These are phyloP conservation scores for Millerozyma acaciae DNA, from an alignment of 805 yeast species.

Conservation along the genomic window DNA sequence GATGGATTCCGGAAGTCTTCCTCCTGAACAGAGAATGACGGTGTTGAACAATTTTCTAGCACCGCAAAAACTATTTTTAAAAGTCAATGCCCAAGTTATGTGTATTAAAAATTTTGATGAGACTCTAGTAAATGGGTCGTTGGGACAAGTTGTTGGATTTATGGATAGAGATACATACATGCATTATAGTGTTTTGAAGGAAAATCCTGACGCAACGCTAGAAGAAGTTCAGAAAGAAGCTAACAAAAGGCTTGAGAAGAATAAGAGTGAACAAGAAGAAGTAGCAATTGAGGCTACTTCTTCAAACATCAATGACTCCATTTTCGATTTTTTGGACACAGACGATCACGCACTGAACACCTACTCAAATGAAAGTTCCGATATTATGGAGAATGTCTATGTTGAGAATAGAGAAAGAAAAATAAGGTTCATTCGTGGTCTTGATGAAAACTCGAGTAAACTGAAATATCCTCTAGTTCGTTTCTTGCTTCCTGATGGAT, in stretches of 20 bases:
- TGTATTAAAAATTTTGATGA: constrained; percentile 73
- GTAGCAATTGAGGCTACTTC: constrained; percentile 15
- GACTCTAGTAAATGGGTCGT: constrained; percentile 70
- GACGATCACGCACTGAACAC: constrained; percentile 7
- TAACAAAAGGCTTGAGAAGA: constrained; percentile 12
- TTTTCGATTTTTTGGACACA: constrained; percentile 48
- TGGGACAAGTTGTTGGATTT: constrained; percentile 65
- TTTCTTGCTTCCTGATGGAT: constrained; percentile 67
- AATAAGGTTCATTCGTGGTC: constrained; percentile 35
- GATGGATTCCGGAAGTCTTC: constrained; percentile 51
- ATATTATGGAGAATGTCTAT: constrained; percentile 1
- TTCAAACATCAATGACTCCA: constrained; percentile 33
- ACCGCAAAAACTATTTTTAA: constrained; percentile 52
- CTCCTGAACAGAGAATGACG: constrained; percentile 39
- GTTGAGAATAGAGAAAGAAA: constrained; percentile 44
- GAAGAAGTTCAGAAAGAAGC: constrained; percentile 16
- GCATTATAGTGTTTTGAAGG: constrained; percentile 15
- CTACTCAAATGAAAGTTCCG: neutral
- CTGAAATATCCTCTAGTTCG: constrained; percentile 70
- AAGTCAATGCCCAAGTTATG: constrained; percentile 79
- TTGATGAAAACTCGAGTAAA: constrained; percentile 44
- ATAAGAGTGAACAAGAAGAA: constrained; percentile 13
- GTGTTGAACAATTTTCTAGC: constrained; percentile 59
- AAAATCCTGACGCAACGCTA: constrained; percentile 15
- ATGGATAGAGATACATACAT: constrained; percentile 39